phyloP scores from a whole-genome alignment of 352 stramenopile species.

The Phytophthora cajani region DNA sequence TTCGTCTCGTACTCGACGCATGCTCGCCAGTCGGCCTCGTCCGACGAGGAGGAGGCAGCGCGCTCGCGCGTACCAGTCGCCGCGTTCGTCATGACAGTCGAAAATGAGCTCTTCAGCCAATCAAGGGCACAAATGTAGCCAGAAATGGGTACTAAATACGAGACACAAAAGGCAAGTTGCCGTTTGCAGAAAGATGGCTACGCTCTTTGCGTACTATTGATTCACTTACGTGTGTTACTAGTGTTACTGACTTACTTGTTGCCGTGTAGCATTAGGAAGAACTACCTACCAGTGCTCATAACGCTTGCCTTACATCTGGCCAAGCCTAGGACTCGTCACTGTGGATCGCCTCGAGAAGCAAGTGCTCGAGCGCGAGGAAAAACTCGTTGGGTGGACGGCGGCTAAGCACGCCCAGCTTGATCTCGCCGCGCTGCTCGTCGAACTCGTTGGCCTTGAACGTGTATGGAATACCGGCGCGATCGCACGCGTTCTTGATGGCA shows the following conservation, averaged over 20 bases:
- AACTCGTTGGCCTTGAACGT: slow-evolving; percentile 63
- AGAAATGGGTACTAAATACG: slow-evolving; percentile 1
- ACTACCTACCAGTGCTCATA: slow-evolving; percentile 14
- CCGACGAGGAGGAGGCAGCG: slow-evolving; percentile 32
- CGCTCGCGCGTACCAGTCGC: slow-evolving; percentile 8
- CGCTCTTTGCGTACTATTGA: neutral
- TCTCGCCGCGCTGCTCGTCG: slow-evolving; percentile 63
- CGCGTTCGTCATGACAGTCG: slow-evolving; percentile 12
- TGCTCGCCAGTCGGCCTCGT: slow-evolving; percentile 59
- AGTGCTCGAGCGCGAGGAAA: slow-evolving; percentile 56
- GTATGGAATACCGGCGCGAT: slow-evolving; percentile 51
- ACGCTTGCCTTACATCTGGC: neutral
- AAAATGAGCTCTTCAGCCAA: slow-evolving; percentile 24
- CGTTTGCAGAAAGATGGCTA: neutral
- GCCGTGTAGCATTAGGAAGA: slow-evolving; percentile 19
- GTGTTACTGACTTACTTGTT: slow-evolving; percentile 17
- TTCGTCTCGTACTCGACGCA: slow-evolving; percentile 67
- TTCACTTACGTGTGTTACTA: slow-evolving; percentile 11
- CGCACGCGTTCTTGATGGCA: slow-evolving; percentile 55
- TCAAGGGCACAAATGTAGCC: slow-evolving; percentile 27
- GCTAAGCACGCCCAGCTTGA: slow-evolving; percentile 63
- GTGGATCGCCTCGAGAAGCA: slow-evolving; percentile 35
- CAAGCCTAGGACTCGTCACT: slow-evolving; percentile 21
- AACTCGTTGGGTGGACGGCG: slow-evolving; percentile 71
- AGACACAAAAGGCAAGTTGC: slow-evolving; percentile 1